phyloP scores from a whole-genome alignment of 306 rosid species.

The Styphnolobium japonicum region DNA sequence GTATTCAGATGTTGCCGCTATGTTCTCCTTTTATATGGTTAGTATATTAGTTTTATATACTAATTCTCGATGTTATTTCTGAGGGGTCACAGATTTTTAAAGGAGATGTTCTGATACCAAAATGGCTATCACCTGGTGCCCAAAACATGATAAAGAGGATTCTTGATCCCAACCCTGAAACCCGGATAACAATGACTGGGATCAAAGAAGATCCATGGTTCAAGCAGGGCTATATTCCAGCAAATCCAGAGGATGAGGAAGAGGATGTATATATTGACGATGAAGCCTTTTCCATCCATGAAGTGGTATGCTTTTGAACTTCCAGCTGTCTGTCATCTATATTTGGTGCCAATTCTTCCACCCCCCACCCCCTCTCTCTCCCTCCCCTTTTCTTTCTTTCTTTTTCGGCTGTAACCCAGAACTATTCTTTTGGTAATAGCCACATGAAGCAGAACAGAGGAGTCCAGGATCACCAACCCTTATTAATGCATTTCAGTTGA shows the following conservation, averaged over 20 bases:
- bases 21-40: neutral
- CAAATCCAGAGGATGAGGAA: slow-evolving; percentile 66
- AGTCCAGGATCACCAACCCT: slow-evolving; percentile 50
- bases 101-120: slow-evolving; percentile 70
- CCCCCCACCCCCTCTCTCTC: no score
- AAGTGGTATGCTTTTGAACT: slow-evolving; percentile 42
- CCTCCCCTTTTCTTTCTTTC: neutral
- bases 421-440: slow-evolving; percentile 39
- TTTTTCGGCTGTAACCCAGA: neutral
- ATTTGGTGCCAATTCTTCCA: neutral
- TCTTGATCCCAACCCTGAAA: slow-evolving; percentile 76
- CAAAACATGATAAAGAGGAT: slow-evolving; percentile 64
- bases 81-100: slow-evolving; percentile 58
- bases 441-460: slow-evolving; percentile 43
- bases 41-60: neutral
- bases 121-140: slow-evolving; percentile 73
- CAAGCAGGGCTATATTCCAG: slow-evolving; percentile 58
- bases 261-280: slow-evolving; percentile 44
- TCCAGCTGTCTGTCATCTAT: neutral
- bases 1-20: slow-evolving; percentile 33
- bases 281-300: slow-evolving; percentile 53
- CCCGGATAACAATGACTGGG: slow-evolving; percentile 57
- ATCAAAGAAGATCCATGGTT: slow-evolving; percentile 90
- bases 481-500: slow-evolving; percentile 88
- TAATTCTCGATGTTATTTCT: neutral